phyloP scores from a whole-genome alignment of 495 filamentous ascomycete species.

The Choiromyces venosus region DNA sequence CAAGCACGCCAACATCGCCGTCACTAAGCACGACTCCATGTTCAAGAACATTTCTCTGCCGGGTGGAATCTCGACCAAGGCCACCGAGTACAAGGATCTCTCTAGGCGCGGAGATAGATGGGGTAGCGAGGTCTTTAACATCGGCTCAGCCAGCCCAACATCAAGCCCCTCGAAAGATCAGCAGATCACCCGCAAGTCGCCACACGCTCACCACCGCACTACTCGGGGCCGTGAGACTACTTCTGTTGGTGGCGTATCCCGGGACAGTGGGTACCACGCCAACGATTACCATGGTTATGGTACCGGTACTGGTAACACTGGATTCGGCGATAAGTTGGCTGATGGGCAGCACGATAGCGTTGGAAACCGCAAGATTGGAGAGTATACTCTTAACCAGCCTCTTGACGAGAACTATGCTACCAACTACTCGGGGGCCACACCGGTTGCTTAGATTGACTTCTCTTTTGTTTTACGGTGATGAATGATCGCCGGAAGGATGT shows the following conservation, averaged over 20 bases:
- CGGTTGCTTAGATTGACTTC: conserved; percentile 7
- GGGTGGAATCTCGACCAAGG: conserved; percentile 87
- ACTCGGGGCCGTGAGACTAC: conserved; percentile 26
- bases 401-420: conserved; percentile 13
- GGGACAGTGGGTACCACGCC: conserved; percentile 36
- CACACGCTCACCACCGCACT: conserved; percentile 26
- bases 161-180: conserved; percentile 61
- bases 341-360: conserved; percentile 14
- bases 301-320: conserved; percentile 1
- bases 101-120: conserved; percentile 84
- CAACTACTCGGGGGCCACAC: conserved; percentile 9
- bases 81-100: conserved; percentile 86
- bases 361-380: conserved; percentile 21
- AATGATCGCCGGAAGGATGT: background rate
- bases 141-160: conserved; percentile 71
- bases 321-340: conserved; percentile 23
- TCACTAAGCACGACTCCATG: conserved; percentile 84
- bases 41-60: conserved; percentile 84
- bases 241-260: conserved; percentile 21
- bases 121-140: conserved; percentile 89
- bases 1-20: conserved; percentile 78
- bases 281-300: conserved; percentile 15
- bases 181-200: conserved; percentile 61
- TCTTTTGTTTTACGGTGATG: background rate
- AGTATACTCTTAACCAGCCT: conserved; percentile 22